Base-by-base conservation (phyloP, 2,329 filamentous ascomycete species). In the Neofusicoccum laricinum region DNA sequence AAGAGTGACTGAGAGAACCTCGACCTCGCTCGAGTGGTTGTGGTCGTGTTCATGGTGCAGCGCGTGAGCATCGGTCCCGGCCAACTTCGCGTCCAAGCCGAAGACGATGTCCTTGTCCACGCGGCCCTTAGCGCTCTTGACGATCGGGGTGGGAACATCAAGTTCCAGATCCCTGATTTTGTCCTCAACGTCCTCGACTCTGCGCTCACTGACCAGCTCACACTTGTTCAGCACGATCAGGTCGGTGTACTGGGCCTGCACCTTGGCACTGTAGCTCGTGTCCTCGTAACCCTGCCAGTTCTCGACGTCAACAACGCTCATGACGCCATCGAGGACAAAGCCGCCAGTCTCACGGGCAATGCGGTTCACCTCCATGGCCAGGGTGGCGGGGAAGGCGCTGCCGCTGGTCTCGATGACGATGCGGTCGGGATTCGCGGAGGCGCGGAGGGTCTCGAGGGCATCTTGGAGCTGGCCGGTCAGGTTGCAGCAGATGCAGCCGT, bases 401-500 rank as follows among this genome's bases (percentile, higher is more conserved):
- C 95, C 95, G 43, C 87, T 91, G 2, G 95, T 99, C 83, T 99
- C 95, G 75, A 99, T 88, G 61, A 99, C 87, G 77, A 99, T 95
- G 63, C 95, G 86, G 74, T 97, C 91, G 0, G 93, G 94, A 0
- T 68, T 64, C 50, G 84, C 79, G 41, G 84, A 79, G 30, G 80
- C 77, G 58, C 86, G 85, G 45, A 99, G 87, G 72, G 95, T 88
- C 48, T 85, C 80, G 17, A 99, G 87, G 1, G 94, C 93, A 53
- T 90, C 88, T 66, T 87, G 86, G 7, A 99, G 87, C 77, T 96
- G 92, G 15, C 95, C 95, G 66, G 99, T 94, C 30, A 98, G 89
- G 76, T 98, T 98, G 82, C 95, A 99, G 85, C 95, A 99, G 78
- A 99, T 98, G 80, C 95, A 98, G 69, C 94, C 95, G 76, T 97